These are phyloP conservation scores for Thielaviopsis populi DNA, from an alignment of 2,329 filamentous ascomycete species.

Conservation along the genomic window DNA sequence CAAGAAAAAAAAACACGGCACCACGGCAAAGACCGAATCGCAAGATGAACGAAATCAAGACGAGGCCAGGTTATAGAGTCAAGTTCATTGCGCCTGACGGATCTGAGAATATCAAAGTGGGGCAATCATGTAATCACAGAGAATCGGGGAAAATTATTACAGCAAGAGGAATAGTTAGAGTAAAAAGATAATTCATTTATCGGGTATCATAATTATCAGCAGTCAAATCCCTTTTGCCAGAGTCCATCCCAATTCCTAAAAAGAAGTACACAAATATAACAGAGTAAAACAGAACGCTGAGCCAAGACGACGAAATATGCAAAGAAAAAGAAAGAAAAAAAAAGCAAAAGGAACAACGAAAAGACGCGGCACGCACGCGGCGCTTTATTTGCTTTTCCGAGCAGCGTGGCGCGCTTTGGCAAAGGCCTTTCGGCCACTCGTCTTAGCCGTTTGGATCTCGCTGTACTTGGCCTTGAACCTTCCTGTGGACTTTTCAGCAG, in stretches of 20 bases:
- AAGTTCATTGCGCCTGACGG: not conserved
- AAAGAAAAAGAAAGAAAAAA: not conserved
- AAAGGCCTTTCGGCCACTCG: slow-evolving; percentile 74
- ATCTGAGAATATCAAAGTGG: slow-evolving; percentile 1
- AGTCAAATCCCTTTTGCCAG: not conserved
- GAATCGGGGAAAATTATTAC: not conserved
- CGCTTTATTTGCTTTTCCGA: slow-evolving; percentile 5
- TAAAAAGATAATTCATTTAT: slow-evolving; percentile 7
- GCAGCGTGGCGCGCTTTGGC: slow-evolving; percentile 33
- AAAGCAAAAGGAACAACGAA: not conserved
- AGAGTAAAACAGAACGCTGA: not conserved
- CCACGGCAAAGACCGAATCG: not conserved
- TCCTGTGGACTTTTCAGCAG: slow-evolving; percentile 24
- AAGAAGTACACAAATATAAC: not conserved
- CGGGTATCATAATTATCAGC: slow-evolving; percentile 14
- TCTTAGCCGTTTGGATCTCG: slow-evolving; percentile 68
- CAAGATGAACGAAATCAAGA: not conserved
- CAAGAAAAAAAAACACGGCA: not conserved
- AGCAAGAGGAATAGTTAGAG: not conserved
- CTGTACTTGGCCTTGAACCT: slow-evolving; percentile 80
- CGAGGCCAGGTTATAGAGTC: not conserved
- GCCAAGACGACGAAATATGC: not conserved
- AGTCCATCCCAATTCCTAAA: not conserved
- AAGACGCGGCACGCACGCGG: not conserved
- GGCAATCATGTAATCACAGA: not conserved